Percentiles rank a stretch among this genome's conserved stretches.
Evolutionary conservation across 2,329 filamentous ascomycete species (phyloP).

Genomic region (Aspergillus sp.): DNA sequence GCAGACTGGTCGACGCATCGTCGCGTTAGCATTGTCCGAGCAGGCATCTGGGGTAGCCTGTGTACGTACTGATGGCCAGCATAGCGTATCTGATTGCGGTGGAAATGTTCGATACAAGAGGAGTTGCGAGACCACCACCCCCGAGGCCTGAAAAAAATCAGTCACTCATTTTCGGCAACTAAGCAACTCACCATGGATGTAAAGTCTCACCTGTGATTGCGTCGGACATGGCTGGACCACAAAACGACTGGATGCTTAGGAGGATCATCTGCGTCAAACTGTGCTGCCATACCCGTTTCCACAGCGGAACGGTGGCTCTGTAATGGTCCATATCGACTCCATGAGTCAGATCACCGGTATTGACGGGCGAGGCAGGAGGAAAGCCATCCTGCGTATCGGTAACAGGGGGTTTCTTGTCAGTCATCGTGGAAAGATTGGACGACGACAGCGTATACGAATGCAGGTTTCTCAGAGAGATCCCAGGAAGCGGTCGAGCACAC

Average conservation of each 20-base stretch:
- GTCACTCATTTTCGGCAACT: too few species aligned
- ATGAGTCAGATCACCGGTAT: constrained; percentile 8
- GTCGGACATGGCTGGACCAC: constrained; percentile 42
- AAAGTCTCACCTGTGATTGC: constrained; percentile 36
- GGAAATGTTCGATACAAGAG: constrained; percentile 45
- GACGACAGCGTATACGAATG: background rate
- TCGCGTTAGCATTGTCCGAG: too few species aligned
- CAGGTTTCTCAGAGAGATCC: background rate
- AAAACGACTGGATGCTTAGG: constrained; percentile 48
- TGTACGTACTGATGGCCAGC: constrained; percentile 27
- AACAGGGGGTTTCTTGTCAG: background rate
- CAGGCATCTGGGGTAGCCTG: too few species aligned
- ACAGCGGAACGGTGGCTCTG: constrained; percentile 28
- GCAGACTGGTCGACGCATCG: constrained; percentile 25
- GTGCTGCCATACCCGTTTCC: constrained; percentile 48
- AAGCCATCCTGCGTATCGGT: background rate
- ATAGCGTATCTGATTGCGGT: constrained; percentile 29
- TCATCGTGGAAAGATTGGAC: background rate
- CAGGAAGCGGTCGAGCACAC: too few species aligned
- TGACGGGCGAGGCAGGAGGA: too few species aligned
- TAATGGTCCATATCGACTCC: constrained; percentile 35
- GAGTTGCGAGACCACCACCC: constrained; percentile 47
- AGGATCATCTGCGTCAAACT: constrained; percentile 52
- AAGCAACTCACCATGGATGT: too few species aligned
- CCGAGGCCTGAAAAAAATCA: constrained; percentile 39